Evolutionary conservation across 441 rosid genomes (phyloP).

Genomic region (Populus hybrid): DNA sequence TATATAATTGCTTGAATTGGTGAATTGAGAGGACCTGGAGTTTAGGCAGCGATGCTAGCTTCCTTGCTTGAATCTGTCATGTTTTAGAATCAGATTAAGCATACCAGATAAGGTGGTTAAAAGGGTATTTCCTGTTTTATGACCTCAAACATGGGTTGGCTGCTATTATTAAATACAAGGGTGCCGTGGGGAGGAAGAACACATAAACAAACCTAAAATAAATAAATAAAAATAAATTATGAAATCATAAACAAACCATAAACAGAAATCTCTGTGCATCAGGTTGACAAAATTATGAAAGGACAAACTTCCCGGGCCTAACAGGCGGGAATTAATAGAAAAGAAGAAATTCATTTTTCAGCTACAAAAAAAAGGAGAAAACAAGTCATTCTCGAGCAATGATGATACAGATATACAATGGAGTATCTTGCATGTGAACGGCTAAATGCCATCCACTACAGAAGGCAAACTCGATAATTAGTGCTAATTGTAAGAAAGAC

Average conservation of each 20-base stretch:
- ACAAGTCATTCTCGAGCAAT: not conserved
- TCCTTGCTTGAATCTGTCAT: not conserved
- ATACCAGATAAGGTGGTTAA: not conserved
- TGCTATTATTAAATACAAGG: not conserved
- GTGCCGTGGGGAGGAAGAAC: not conserved
- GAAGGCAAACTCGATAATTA: not conserved
- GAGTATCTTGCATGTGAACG: constrained; percentile 1
- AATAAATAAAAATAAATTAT: not conserved
- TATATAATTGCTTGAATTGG: not conserved
- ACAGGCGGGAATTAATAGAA: not conserved
- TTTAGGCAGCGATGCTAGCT: not conserved
- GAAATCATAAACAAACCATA: too few species aligned
- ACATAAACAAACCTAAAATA: too few species aligned
- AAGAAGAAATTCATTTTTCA: not conserved
- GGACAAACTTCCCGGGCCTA: not conserved
- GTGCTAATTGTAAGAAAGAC: not conserved
- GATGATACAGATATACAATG: not conserved
- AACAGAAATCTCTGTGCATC: not conserved
- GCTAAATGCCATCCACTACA: not conserved
- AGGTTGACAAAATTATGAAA: not conserved
- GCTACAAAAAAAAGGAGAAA: not conserved
- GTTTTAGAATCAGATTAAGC: not conserved
- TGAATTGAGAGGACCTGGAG: not conserved
- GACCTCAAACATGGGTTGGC: too few species aligned
- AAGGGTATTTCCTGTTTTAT: not conserved